Conservation (phyloP, 345 rosid genomes). For the Euphorbia lathyris region DNA sequence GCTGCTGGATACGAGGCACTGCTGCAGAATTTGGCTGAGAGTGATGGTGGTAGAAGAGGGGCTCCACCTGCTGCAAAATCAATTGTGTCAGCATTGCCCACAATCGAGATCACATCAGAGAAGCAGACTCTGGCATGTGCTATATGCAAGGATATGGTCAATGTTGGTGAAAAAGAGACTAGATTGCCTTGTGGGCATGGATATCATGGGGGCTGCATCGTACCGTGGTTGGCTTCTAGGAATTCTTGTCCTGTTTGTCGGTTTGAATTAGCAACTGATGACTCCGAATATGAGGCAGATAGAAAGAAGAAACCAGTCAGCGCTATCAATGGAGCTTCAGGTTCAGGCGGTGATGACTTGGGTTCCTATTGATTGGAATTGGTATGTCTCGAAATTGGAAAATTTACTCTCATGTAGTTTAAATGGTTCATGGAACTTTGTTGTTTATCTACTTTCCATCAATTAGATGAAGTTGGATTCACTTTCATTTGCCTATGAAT, state of each 20-base stretch:
- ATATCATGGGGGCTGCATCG: conserved; percentile 62
- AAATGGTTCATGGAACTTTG: conserved; percentile 2
- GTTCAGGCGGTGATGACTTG: conserved; percentile 23
- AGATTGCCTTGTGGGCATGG: conserved; percentile 65
- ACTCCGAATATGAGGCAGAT: conserved; percentile 58
- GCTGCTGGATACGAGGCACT: conserved; percentile 62
- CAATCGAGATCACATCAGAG: conserved; percentile 32
- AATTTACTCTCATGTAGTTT: conserved; percentile 5
- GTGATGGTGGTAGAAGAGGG: conserved; percentile 63
- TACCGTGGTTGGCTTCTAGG: conserved; percentile 68
- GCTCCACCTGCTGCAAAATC: conserved; percentile 63
- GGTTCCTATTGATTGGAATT: conserved; percentile 27
- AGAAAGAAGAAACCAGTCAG: conserved; percentile 37
- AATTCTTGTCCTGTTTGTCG: conserved; percentile 74
- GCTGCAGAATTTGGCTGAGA: conserved; percentile 65
- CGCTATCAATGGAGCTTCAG: conserved; percentile 25
- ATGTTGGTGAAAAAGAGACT: conserved; percentile 48
- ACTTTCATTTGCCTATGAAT: conserved; percentile 12
- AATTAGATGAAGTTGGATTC: conserved; percentile 11
- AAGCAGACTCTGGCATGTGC: conserved; percentile 43
- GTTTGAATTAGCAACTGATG: conserved; percentile 36
- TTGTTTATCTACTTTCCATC: conserved; percentile 3
- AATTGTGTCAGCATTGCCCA: conserved; percentile 39
- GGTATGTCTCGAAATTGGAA: not conserved
- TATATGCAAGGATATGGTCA: conserved; percentile 56